phyloP scores from a whole-genome alignment of 768 basidiomycete genomes.

The Imleria badia region DNA sequence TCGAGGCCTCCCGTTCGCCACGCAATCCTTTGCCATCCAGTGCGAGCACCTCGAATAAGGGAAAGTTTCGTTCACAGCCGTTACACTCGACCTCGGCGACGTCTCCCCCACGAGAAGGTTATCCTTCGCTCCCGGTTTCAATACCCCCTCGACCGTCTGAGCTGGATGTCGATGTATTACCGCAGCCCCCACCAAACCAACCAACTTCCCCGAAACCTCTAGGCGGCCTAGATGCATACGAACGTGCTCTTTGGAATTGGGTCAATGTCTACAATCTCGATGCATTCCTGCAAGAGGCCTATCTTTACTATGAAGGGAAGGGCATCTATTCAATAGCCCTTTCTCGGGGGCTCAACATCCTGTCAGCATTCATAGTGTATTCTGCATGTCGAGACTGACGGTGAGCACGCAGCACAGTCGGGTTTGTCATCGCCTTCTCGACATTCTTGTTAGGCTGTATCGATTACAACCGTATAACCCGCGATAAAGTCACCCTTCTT shows the following conservation, averaged over 20 bases:
- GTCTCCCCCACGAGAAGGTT: slow-evolving; percentile 38
- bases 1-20: slow-evolving; percentile 58
- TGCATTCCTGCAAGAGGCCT: slow-evolving; percentile 91
- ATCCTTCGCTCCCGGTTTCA: slow-evolving; percentile 41
- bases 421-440: slow-evolving; percentile 98
- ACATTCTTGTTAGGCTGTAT: slow-evolving; percentile 95
- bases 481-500: slow-evolving; percentile 64
- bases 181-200: slow-evolving; percentile 20
- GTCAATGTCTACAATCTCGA: slow-evolving; percentile 98
- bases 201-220: slow-evolving; percentile 42
- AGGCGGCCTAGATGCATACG: slow-evolving; percentile 78
- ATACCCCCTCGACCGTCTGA: slow-evolving; percentile 69
- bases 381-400: slow-evolving; percentile 22
- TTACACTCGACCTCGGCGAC: slow-evolving; percentile 50
- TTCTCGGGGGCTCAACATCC: slow-evolving; percentile 84
- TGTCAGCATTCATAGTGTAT: slow-evolving; percentile 60
- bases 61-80: slow-evolving; percentile 46
- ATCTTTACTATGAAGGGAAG: slow-evolving; percentile 95
- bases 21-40: slow-evolving; percentile 37
- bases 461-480: slow-evolving; percentile 81
- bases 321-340: slow-evolving; percentile 96
- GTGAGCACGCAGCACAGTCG: slow-evolving; percentile 72
- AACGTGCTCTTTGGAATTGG: slow-evolving; percentile 97
- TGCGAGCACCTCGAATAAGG: slow-evolving; percentile 30
- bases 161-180: slow-evolving; percentile 42